A percentile compares a stretch with the other conserved stretches of the same genome.
These are phyloP conservation scores for Thelonectria discophora DNA, from an alignment of 2,329 filamentous ascomycete species.

Conservation along the genomic window DNA sequence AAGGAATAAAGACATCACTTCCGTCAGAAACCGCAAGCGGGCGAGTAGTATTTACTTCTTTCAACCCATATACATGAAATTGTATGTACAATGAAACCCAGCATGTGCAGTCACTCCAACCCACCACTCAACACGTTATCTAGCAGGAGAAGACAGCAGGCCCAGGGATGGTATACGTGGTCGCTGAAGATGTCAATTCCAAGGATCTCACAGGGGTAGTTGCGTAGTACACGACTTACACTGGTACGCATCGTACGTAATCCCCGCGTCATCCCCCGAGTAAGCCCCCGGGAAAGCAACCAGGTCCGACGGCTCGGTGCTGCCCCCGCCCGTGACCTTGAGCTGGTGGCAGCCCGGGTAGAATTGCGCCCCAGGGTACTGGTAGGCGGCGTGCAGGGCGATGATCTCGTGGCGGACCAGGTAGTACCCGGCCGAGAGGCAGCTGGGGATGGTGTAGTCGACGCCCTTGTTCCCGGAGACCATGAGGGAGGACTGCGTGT, in stretches of 20 bases:
- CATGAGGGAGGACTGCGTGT: slow-evolving; percentile 53
- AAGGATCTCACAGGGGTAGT: not conserved
- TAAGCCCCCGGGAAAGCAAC: slow-evolving; percentile 66
- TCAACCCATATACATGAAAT: slow-evolving; percentile 20
- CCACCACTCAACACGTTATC: not conserved
- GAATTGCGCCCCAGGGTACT: slow-evolving; percentile 64
- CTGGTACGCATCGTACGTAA: slow-evolving; percentile 63
- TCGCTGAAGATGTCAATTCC: slow-evolving; percentile 35
- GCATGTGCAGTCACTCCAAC: slow-evolving; percentile 18
- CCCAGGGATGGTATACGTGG: slow-evolving; percentile 57
- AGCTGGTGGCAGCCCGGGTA: slow-evolving; percentile 68
- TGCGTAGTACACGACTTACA: slow-evolving; percentile 46
- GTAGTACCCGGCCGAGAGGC: slow-evolving; percentile 63
- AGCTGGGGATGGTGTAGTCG: slow-evolving; percentile 63
- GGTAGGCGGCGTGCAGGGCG: slow-evolving; percentile 58
- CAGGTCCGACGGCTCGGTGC: slow-evolving; percentile 50
- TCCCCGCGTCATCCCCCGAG: slow-evolving; percentile 57
- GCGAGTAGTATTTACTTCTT: slow-evolving; percentile 13
- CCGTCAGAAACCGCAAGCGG: not conserved
- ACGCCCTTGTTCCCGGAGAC: slow-evolving; percentile 54
- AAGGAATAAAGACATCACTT: not conserved
- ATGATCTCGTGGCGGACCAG: slow-evolving; percentile 67
- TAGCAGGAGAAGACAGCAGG: slow-evolving; percentile 59
- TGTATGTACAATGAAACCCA: slow-evolving; percentile 21
- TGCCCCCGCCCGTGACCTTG: slow-evolving; percentile 60